phyloP scores from a whole-genome alignment of 768 basidiomycete genomes.

The Hygrocybe punicea region DNA sequence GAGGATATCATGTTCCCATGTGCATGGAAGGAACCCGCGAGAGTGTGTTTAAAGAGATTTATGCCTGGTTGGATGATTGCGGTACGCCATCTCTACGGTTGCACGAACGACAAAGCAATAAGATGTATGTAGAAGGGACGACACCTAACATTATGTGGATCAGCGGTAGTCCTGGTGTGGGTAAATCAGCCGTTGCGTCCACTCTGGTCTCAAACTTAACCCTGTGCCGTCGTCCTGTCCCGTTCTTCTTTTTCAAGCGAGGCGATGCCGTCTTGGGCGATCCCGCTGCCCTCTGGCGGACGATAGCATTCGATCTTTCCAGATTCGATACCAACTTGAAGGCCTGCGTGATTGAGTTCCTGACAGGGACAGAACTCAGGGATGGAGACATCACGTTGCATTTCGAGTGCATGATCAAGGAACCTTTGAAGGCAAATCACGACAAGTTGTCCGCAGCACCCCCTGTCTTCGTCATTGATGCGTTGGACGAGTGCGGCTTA shows the following conservation, averaged over 20 bases:
- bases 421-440: too few relatives aligned
- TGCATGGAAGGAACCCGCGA: conserved; percentile 17
- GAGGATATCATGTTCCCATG: background rate
- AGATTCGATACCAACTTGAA: background rate
- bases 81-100: conserved; percentile 12
- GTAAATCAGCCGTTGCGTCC: conserved; percentile 23
- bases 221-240: conserved; percentile 7
- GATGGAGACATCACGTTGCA: too few relatives aligned
- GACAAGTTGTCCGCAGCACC: too few relatives aligned
- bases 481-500: too few relatives aligned
- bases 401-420: too few relatives aligned
- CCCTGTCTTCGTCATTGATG: too few relatives aligned
- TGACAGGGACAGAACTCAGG: too few relatives aligned
- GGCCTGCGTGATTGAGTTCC: background rate
- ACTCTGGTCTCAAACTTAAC: conserved; percentile 11
- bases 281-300: conserved; percentile 20
- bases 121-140: too few relatives aligned
- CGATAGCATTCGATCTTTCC: conserved; percentile 14
- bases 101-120: too few relatives aligned
- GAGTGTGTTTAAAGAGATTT: conserved; percentile 13
- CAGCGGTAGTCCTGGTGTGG: conserved; percentile 23
- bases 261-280: conserved; percentile 3
- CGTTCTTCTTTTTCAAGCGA: conserved; percentile 11
- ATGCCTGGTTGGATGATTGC: conserved; percentile 34
- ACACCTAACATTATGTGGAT: conserved; percentile 30